Evolutionary conservation across 2,329 filamentous ascomycete species (phyloP).

Genomic region (Trichoderma asperellum): DNA sequence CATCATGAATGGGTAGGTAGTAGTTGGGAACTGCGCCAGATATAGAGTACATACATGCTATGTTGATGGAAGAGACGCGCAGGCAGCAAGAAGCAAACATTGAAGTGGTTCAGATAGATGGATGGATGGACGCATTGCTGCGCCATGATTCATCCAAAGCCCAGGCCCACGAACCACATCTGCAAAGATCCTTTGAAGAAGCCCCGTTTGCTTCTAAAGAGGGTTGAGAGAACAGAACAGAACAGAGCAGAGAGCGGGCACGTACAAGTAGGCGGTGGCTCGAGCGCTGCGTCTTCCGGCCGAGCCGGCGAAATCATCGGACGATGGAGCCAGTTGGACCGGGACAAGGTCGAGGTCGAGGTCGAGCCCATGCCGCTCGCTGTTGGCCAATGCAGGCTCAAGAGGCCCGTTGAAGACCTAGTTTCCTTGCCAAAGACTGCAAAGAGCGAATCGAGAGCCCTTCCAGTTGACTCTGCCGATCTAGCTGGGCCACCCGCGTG

Average conservation of each 20-base stretch:
- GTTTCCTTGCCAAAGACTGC: not conserved
- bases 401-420: not conserved
- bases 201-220: not conserved
- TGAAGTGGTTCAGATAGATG: not conserved
- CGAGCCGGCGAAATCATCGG: slow-evolving; percentile 8
- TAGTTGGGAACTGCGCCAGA: too few relatives aligned
- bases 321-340: not conserved
- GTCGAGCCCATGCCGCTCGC: not conserved
- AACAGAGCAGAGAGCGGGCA: not conserved
- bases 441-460: not conserved
- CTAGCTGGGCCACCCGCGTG: not conserved
- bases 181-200: not conserved
- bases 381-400: not conserved
- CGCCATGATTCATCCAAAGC: not conserved
- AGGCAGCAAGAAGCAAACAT: not conserved
- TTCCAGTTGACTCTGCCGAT: not conserved
- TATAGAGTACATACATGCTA: too few relatives aligned
- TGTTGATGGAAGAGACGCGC: too few relatives aligned
- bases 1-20: too few relatives aligned
- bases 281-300: not conserved
- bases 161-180: not conserved
- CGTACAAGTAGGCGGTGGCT: not conserved
- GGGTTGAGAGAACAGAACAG: not conserved
- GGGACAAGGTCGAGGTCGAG: not conserved
- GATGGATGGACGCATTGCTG: not conserved